These are phyloP conservation scores for Erythrophleum ivorense DNA, from an alignment of 331 rosid genomes.

Conservation along the genomic window DNA sequence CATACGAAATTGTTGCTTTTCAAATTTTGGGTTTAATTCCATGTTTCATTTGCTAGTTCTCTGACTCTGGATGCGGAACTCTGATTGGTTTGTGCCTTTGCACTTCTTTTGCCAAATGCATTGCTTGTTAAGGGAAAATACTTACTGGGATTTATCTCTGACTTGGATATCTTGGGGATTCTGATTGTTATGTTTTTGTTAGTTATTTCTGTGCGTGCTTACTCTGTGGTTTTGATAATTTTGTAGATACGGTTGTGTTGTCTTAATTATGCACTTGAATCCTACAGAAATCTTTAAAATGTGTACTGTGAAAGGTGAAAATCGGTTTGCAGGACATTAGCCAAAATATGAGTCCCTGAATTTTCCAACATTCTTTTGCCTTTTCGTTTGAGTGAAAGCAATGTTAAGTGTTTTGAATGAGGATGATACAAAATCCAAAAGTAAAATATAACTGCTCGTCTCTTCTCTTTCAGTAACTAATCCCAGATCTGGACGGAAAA, in stretches of 20 bases:
- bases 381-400: constrained; percentile 24
- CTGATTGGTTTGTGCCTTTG: constrained; percentile 43
- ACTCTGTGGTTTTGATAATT: constrained; percentile 17
- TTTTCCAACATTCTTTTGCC: neutral
- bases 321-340: constrained; percentile 22
- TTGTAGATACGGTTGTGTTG: constrained; percentile 20
- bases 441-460: constrained; percentile 19
- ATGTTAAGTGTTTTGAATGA: constrained; percentile 31
- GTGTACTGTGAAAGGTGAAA: constrained; percentile 1
- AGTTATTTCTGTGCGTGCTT: constrained; percentile 22
- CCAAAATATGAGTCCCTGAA: constrained; percentile 24
- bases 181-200: constrained; percentile 10
- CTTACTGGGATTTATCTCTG: constrained; percentile 22
- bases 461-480: constrained; percentile 18
- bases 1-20: too few relatives aligned
- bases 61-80: constrained; percentile 44
- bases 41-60: constrained; percentile 34
- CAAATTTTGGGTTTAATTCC: constrained; percentile 1
- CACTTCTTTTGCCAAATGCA: constrained; percentile 44
- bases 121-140: constrained; percentile 15
- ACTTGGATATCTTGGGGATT: constrained; percentile 12
- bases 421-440: constrained; percentile 17
- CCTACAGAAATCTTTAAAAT: constrained; percentile 16
- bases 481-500: constrained; percentile 38
- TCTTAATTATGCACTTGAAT: constrained; percentile 39